A percentile compares a stretch with the other conserved stretches of the same genome.
Evolutionary conservation across 2,329 filamentous ascomycete species (phyloP).

Genomic region (Alternaria rosae): DNA sequence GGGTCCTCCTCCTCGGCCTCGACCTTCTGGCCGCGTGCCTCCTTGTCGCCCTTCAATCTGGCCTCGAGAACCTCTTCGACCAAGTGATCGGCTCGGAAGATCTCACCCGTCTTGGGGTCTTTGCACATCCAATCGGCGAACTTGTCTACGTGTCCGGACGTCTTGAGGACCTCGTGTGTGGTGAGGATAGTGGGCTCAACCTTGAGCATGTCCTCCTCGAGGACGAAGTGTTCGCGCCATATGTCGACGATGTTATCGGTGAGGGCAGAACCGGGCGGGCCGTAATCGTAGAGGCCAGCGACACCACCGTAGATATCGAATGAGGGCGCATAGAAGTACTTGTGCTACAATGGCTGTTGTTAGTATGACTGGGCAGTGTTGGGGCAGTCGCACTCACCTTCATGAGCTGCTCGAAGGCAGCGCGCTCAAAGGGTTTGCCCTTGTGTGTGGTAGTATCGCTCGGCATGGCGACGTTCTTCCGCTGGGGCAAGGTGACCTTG

Average conservation of each 20-base stretch:
- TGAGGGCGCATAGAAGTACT: conserved; percentile 86
- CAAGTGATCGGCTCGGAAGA: conserved; percentile 93
- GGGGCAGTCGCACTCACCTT: conserved; percentile 69
- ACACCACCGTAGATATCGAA: conserved; percentile 96
- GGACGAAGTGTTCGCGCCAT: conserved; percentile 93
- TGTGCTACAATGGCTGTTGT: conserved; percentile 37
- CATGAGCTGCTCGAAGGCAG: conserved; percentile 82
- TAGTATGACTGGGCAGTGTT: conserved; percentile 27
- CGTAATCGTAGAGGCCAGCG: conserved; percentile 90
- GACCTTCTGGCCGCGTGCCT: conserved; percentile 82
- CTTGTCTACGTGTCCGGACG: conserved; percentile 91
- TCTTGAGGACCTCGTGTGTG: conserved; percentile 92
- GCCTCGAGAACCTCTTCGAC: conserved; percentile 93
- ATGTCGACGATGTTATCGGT: conserved; percentile 87
- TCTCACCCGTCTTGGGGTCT: conserved; percentile 96
- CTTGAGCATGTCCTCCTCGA: conserved; percentile 95
- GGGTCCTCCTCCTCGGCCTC: conserved; percentile 77
- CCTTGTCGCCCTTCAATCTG: conserved; percentile 87
- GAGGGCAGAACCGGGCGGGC: conserved; percentile 84
- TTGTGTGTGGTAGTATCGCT: conserved; percentile 63
- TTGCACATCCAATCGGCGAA: conserved; percentile 99
- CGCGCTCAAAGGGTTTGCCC: conserved; percentile 87
- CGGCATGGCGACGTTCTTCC: conserved; percentile 41
- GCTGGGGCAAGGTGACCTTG: conserved; percentile 33
- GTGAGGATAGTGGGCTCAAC: conserved; percentile 95